Conservation (phyloP, 75 land plant genomes). For the Azolla pinnata region DNA sequence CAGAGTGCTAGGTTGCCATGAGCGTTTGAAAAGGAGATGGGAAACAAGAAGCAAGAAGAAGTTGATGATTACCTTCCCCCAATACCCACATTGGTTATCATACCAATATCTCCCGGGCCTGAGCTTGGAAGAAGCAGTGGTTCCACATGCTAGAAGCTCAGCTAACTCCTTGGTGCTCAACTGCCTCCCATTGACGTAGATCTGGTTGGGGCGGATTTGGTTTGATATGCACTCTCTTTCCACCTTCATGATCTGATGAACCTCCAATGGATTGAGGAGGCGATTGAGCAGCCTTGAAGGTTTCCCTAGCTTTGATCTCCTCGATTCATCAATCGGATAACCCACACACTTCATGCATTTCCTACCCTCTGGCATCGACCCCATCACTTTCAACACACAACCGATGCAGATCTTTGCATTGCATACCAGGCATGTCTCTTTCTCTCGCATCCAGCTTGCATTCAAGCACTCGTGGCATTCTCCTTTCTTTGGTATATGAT, state of each 20-base stretch:
- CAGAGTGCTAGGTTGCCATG: too few species aligned
- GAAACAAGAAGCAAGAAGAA: too few species aligned
- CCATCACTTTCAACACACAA: slow-evolving; percentile 85
- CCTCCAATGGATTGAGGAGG: slow-evolving; percentile 67
- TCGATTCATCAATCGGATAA: slow-evolving; percentile 57
- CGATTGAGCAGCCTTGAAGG: slow-evolving; percentile 60
- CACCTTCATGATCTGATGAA: slow-evolving; percentile 86
- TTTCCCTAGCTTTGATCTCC: slow-evolving; percentile 59
- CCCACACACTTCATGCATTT: slow-evolving; percentile 84
- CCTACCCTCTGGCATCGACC: slow-evolving; percentile 97
- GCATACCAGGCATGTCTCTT: slow-evolving; percentile 79
- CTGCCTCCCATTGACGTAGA: slow-evolving; percentile 63
- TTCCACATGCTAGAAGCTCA: slow-evolving; percentile 50
- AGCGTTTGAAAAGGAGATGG: too few species aligned
- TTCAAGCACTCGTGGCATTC: slow-evolving; percentile 47
- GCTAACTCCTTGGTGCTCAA: slow-evolving; percentile 67
- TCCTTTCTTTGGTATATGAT: slow-evolving; percentile 10
- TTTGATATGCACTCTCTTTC: slow-evolving; percentile 88
- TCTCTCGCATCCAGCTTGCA: slow-evolving; percentile 48
- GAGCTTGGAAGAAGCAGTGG: slow-evolving; percentile 59
- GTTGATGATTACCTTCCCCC: slow-evolving; percentile 75
- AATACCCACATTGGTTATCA: slow-evolving; percentile 83
- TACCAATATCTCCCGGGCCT: slow-evolving; percentile 95
- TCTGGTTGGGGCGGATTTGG: slow-evolving; percentile 83
- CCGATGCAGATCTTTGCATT: slow-evolving; percentile 71